Base-by-base conservation (phyloP, 1,139 yeast species). In the Kodamaea sp. region DNA sequence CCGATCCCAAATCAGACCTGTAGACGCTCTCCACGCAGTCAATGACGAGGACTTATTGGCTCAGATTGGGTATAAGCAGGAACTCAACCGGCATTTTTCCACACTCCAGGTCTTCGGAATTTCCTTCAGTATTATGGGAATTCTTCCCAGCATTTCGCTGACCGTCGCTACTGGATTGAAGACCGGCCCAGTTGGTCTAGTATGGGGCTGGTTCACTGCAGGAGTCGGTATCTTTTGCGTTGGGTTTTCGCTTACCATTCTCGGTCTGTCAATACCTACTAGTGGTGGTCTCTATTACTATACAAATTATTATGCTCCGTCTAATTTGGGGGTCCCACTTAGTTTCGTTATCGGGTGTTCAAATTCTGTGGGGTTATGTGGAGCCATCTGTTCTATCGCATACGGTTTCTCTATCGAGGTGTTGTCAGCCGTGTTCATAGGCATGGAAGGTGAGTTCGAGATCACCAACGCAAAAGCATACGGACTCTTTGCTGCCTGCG, bases 171-270 rank as follows among this genome's bases (percentile, higher is more conserved):
- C 60, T 5, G 76, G 76, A 7, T 33, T 50, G 34, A 61, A 72
- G 14, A 78, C 78, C 12, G 82, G 82, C 2, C 73, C 79, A 3
- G 76, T 71, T 11, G 73, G 83, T 4, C 66, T 78, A 15, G 74
- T 80, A 13, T 83, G 88, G 87, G 86, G 88, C 34, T 83, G 88
- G 87, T 68, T 81, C 37, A 63, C 73, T 32, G 74, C 81, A 26
- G 75, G 77, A n/a, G 42, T 70, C 33, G 80, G 81, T 43, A 75
- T 83, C 40, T 55, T 80, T 33, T 60, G 71, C 39, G 73, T 78
- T 37, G 88, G 87, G 9, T 46, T 71, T 36, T 70, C 83, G n/a
- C 80, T 82, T 66, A 75, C 85, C 11, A 80, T 80, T 43, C 60
- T 80, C 34, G 83, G 83, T 1, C 74, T 82, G 20, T 73, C 85